phyloP scores from a whole-genome alignment of 164 flowering plant species.

The Brasenia schreberi region DNA sequence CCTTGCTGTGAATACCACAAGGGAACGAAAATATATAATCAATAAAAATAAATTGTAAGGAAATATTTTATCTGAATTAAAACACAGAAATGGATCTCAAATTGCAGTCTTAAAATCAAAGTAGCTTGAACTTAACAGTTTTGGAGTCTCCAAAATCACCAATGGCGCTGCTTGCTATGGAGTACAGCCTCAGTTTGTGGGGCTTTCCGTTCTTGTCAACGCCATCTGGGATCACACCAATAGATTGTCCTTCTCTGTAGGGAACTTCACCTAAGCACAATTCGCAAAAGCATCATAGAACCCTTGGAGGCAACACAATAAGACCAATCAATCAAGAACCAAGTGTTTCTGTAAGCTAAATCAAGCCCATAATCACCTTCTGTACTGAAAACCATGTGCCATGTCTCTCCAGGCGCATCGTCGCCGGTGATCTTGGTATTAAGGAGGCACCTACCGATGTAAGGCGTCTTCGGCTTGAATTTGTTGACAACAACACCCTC shows the following conservation, averaged over 20 bases:
- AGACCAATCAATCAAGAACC: background rate
- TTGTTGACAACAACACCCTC: slow-evolving; percentile 86
- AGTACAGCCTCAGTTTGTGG: slow-evolving; percentile 87
- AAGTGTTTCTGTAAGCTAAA: too few relatives aligned
- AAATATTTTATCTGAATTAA: too few relatives aligned
- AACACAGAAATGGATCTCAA: too few relatives aligned
- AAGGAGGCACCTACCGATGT: slow-evolving; percentile 69
- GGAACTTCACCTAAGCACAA: slow-evolving; percentile 59
- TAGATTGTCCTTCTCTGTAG: slow-evolving; percentile 95
- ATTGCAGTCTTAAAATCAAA: background rate
- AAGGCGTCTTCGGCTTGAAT: slow-evolving; percentile 82
- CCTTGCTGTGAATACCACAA: too few relatives aligned
- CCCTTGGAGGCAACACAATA: background rate
- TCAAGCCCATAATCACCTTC: slow-evolving; percentile 38
- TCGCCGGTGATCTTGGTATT: slow-evolving; percentile 97
- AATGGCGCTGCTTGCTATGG: slow-evolving; percentile 98
- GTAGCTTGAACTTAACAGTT: slow-evolving; percentile 39
- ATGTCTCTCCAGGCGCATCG: slow-evolving; percentile 98
- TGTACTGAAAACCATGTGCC: slow-evolving; percentile 99
- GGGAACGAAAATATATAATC: too few relatives aligned
- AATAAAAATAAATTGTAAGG: too few relatives aligned
- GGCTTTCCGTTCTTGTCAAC: slow-evolving; percentile 91
- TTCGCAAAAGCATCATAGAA: background rate
- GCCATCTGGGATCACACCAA: slow-evolving; percentile 92
- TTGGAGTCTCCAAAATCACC: slow-evolving; percentile 99